Evolutionary conservation across 2,329 filamentous ascomycete genomes (phyloP), one percentile per base, ranked within the genome.

Genomic region (Ophiosphaerella korrae): DNA sequence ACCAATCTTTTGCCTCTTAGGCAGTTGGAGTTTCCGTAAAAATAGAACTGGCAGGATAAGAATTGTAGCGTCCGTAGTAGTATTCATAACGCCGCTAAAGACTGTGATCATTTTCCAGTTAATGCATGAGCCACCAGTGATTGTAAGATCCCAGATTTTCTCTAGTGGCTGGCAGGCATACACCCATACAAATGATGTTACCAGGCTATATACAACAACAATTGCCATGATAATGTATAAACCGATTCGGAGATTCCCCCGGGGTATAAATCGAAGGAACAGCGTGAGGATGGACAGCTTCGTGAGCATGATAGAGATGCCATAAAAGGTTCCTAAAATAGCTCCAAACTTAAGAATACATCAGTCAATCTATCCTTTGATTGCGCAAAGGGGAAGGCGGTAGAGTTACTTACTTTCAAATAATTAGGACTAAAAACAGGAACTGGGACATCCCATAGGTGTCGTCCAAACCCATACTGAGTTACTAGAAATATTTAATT

Each of bases 1-100:
- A 43, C 41, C 41, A 43, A 43, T 33, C 41, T 43, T 43, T 43
- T 43, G 41, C 41, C 41, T 43, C 41, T 33, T 43, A 43, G 41
- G 41, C 16, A 43, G 41, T 43, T 21, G 41, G 16, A 43, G 23
- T 16, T 43, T 43, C 13, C 41, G 41, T 34, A 35, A 32, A 32
- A 43, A 9, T 43, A 43, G 23, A 43, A 43, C 41, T 33, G 41
- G 41, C 41, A 43, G 31, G 41, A 35, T 43, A 43, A 43, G 41
- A 7, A 43, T 43, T 43, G 29, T 26, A 43, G 29, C 24, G 21
- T 43, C 41, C 21, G 41, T 43, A 33, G 41, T 34, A 43, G 41
- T 32, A 26, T 43, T 43, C 41, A 43, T 43, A 43, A 43, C 41
- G 41, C 41, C 26, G 21, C 41, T 43, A 34, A 43, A 43, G 23